Base-by-base conservation (phyloP, 768 basidiomycete species). In the Trametes villosa region DNA sequence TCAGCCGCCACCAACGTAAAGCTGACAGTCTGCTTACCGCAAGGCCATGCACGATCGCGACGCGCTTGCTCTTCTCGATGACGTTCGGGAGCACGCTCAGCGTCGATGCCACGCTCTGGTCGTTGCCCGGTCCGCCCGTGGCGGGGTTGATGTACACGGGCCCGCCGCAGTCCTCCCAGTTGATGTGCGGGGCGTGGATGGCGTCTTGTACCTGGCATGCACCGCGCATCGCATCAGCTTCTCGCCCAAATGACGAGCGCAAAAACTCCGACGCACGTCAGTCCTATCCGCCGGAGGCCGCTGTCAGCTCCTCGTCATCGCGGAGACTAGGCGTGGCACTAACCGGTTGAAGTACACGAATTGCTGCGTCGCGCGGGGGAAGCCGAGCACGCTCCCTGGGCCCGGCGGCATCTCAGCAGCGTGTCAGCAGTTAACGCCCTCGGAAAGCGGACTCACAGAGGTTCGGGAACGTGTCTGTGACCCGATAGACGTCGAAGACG, bases 331-430 rank as follows among this genome's bases (percentile, higher is more conserved):
- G 34, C 40, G 27, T 13, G 4, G 4, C n/a, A 58, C 63, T 29
- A 6, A 60, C 78, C 81, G 70, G 54, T 84, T 83, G 72, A 84
- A 84, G 67, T 83, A 84, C 31, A 83, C 72, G 61, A 84, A 84
- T 61, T 84, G 71, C 66, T 84, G 82, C 2, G 81, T 84, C 8
- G 80, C 67, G 18, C 70, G 65, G 80, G 89, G 89, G 81, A 87
- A 90, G n/a, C 88, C 89, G 33, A 91, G 83, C 2, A 91, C 88
- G 61, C 90, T 89, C 89, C 87, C 90, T n/a, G 75, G 0, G n/a
- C n/a, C n/a, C n/a, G n/a, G n/a, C n/a, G n/a, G n/a, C n/a, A n/a
- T n/a, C n/a, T 84, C 86, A 70, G 75, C n/a, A 38, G 15, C 36
- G 36, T 38, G 13, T 38, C 15, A 4, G 36, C 4, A 18, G 13